Conservation (phyloP, 1,139 yeast genomes). For the Suhomyces bribrorum region DNA sequence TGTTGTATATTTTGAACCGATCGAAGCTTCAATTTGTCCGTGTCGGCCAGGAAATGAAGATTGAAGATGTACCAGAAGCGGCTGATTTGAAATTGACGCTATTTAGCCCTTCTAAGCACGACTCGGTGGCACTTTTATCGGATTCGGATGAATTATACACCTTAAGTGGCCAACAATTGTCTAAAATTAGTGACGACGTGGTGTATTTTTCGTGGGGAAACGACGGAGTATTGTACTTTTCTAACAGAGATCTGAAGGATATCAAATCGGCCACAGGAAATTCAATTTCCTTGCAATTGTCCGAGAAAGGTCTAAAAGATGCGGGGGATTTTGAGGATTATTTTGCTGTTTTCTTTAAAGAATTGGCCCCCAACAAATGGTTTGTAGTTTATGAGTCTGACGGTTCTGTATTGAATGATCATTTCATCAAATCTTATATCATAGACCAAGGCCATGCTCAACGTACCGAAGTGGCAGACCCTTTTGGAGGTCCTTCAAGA, state of each 20-base stretch:
- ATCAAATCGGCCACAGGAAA: conserved; percentile 5
- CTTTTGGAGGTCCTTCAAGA: conserved; percentile 56
- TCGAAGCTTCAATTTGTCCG: background rate
- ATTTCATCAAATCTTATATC: conserved; percentile 19
- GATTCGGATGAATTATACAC: background rate
- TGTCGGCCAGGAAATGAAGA: background rate
- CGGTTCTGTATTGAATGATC: conserved; percentile 25
- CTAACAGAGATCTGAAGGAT: no score
- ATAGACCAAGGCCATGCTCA: conserved; percentile 14
- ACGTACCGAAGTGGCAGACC: conserved; percentile 55
- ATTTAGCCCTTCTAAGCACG: background rate
- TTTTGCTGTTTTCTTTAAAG: conserved; percentile 10
- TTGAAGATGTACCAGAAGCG: background rate
- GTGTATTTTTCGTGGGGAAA: no score
- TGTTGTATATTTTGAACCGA: conserved; percentile 3
- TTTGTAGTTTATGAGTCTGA: conserved; percentile 25
- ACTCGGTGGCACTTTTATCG: conserved; percentile 1
- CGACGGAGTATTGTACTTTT: no score
- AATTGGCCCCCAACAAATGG: conserved; percentile 13
- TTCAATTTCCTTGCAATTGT: conserved; percentile 3
- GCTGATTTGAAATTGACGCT: background rate
- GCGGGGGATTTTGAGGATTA: background rate
- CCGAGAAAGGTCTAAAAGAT: conserved; percentile 7
- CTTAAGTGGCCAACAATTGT: background rate
- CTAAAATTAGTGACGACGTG: no score